Percentiles rank a stretch among this genome's conserved stretches.
phyloP scores from a whole-genome alignment of 148 eudicot species.

The Amaranthus palmeri region DNA sequence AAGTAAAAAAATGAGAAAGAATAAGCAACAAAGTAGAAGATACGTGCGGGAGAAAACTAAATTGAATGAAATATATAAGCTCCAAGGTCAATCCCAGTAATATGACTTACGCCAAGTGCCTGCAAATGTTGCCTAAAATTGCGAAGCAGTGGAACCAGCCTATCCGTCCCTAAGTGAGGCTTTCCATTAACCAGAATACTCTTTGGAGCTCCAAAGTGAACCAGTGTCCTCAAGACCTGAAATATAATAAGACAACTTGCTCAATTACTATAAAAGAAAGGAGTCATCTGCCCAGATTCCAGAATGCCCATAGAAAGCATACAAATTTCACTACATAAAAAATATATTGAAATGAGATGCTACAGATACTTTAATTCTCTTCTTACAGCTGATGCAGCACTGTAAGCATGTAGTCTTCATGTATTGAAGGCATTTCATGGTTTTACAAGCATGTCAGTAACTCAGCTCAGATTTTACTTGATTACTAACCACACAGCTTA shows the following conservation, averaged over 20 bases:
- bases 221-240: conserved; percentile 87
- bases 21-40: background rate
- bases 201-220: conserved; percentile 90
- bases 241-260: conserved; percentile 5
- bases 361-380: background rate
- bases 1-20: conserved; percentile 1
- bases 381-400: background rate
- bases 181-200: conserved; percentile 90
- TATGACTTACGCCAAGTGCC: conserved; percentile 68
- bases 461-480: background rate
- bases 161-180: conserved; percentile 97
- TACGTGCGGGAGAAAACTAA: background rate
- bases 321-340: background rate
- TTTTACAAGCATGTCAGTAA: background rate
- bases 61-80: background rate
- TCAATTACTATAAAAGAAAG: conserved; percentile 4
- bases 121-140: conserved; percentile 73
- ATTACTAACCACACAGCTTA: background rate
- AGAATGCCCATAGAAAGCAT: background rate
- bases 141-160: conserved; percentile 80
- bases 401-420: conserved; percentile 1
- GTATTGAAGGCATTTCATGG: background rate
- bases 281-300: background rate
- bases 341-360: background rate
- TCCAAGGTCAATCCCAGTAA: background rate